A percentile compares a stretch with the other conserved stretches of the same genome.
Evolutionary conservation across 208 protist species (phyloP).

Genomic region (Leishmania gerbilli): DNA sequence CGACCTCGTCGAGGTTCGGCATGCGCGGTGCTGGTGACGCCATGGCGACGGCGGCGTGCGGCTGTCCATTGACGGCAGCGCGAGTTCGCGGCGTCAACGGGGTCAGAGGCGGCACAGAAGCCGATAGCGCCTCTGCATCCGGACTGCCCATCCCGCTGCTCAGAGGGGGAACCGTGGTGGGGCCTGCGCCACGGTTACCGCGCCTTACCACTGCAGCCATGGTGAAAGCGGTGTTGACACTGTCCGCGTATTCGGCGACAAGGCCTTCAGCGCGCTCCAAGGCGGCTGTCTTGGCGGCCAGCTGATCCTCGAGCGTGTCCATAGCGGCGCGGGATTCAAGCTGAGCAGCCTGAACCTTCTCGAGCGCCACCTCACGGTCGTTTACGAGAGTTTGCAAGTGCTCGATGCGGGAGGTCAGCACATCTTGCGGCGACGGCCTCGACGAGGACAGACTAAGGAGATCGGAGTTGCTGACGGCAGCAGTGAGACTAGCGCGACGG

Average conservation of each 20-base stretch:
- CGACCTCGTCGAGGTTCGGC: conserved; percentile 4
- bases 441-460: not conserved
- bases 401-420: conserved; percentile 30
- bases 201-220: not conserved
- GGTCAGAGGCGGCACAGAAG: not conserved
- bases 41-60: not conserved
- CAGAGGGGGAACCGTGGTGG: not conserved
- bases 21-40: conserved; percentile 11
- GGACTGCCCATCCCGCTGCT: not conserved
- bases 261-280: conserved; percentile 21
- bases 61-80: not conserved
- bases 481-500: not conserved
- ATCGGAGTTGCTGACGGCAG: not conserved
- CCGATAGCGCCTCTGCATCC: not conserved
- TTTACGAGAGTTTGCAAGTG: conserved; percentile 34
- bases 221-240: conserved; percentile 17
- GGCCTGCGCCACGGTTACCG: not conserved
- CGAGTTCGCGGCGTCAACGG: not conserved
- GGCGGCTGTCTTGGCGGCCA: conserved; percentile 14
- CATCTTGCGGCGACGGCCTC: conserved; percentile 8
- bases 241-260: conserved; percentile 20
- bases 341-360: conserved; percentile 14
- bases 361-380: conserved; percentile 37
- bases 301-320: conserved; percentile 21
- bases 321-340: conserved; percentile 8